Conservation (phyloP, 164 flowering plant genomes). For the Magnolia sinica region DNA sequence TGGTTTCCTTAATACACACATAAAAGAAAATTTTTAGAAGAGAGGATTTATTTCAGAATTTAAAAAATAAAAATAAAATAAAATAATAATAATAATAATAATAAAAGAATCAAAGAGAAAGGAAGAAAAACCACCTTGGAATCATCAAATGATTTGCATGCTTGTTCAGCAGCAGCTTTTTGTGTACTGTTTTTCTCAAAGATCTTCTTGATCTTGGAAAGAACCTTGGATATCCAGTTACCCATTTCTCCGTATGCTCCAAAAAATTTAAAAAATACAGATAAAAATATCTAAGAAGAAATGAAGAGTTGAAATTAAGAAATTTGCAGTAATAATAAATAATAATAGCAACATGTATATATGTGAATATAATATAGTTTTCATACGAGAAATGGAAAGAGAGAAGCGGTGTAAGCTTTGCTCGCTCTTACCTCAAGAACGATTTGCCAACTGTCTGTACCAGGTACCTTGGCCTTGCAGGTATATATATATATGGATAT, state of each 20-base stretch:
- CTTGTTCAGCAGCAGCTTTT: slow-evolving; percentile 77
- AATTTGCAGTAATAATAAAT: background rate
- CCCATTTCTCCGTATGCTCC: slow-evolving; percentile 38
- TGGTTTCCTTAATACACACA: slow-evolving; percentile 41
- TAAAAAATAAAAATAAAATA: background rate
- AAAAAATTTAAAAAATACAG: background rate
- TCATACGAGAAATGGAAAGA: background rate
- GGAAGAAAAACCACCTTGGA: slow-evolving; percentile 50
- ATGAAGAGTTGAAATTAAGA: background rate
- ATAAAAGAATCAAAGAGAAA: background rate
- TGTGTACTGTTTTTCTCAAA: slow-evolving; percentile 54
- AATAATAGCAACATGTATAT: background rate
- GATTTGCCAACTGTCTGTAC: background rate
- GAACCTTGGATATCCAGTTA: slow-evolving; percentile 81
- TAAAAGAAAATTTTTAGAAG: background rate
- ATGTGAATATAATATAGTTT: background rate
- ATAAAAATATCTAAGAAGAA: background rate
- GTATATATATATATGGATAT: too few relatives aligned
- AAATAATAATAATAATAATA: too few relatives aligned
- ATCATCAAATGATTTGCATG: slow-evolving; percentile 67
- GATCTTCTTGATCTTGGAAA: slow-evolving; percentile 78
- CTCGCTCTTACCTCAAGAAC: background rate
- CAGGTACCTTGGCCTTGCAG: background rate
- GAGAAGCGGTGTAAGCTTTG: background rate
- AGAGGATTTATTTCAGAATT: background rate